Evolutionary conservation across 371 early-diverging fungal species (phyloP).

Genomic region (Fennellomyces sp.): DNA sequence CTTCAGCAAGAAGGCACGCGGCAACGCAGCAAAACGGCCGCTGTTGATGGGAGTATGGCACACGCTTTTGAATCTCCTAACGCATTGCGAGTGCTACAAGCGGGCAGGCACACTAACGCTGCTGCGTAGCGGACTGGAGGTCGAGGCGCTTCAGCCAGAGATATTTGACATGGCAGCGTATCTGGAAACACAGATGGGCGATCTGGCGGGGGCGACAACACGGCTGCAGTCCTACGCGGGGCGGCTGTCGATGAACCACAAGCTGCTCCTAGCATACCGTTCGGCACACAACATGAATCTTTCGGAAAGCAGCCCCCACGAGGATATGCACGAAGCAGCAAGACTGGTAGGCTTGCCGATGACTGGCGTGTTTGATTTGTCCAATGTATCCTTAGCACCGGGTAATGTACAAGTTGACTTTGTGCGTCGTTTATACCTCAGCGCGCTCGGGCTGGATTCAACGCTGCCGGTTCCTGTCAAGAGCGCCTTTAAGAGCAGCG

Average conservation of each 20-base stretch:
- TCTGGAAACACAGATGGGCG: slow-evolving; percentile 19
- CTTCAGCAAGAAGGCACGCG: slow-evolving; percentile 25
- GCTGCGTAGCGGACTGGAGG: slow-evolving; percentile 11
- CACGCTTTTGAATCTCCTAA: slow-evolving; percentile 29
- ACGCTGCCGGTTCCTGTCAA: slow-evolving; percentile 12
- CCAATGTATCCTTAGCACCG: background rate
- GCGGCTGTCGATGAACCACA: background rate
- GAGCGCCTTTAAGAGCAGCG: background rate
- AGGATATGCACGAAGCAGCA: slow-evolving; percentile 18
- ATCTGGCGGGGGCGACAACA: slow-evolving; percentile 2
- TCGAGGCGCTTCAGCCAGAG: slow-evolving; percentile 25
- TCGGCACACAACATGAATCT: slow-evolving; percentile 15
- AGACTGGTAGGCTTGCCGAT: slow-evolving; percentile 15
- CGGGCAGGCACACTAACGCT: slow-evolving; percentile 27
- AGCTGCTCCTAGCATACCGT: slow-evolving; percentile 18
- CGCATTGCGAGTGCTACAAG: slow-evolving; percentile 28
- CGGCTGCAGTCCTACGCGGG: background rate
- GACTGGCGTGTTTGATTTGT: slow-evolving; percentile 12
- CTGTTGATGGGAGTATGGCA: slow-evolving; percentile 31
- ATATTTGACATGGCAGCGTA: slow-evolving; percentile 22
- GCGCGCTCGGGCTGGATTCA: slow-evolving; percentile 21
- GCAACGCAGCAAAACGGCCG: slow-evolving; percentile 27
- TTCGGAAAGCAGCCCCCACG: slow-evolving; percentile 7
- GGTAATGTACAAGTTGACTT: slow-evolving; percentile 20
- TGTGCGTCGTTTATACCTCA: slow-evolving; percentile 23